Conservation (phyloP, 2,329 filamentous ascomycete genomes). For the Exophiala dermatitidis region DNA sequence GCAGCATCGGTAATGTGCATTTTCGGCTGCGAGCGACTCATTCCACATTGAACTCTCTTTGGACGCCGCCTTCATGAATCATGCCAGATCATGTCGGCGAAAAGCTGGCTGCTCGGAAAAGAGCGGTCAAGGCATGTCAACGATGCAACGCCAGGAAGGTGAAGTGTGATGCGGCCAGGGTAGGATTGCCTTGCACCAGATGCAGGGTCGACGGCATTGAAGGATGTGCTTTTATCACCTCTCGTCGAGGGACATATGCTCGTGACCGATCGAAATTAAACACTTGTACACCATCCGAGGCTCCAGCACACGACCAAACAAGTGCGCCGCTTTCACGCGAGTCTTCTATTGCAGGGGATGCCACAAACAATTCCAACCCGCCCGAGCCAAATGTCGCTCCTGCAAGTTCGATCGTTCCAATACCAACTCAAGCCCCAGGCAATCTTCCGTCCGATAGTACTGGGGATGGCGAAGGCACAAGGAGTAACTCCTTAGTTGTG, state of each 20-base stretch:
- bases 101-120: not conserved
- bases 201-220: conserved; percentile 2
- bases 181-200: conserved; percentile 10
- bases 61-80: not conserved
- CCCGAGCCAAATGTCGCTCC: not conserved
- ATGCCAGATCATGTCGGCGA: not conserved
- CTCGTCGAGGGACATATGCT: conserved; percentile 11
- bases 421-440: not conserved
- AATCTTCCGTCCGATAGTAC: not conserved
- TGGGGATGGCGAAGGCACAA: not conserved
- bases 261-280: conserved; percentile 2
- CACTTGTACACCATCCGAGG: not conserved
- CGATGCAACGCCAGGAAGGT: conserved; percentile 11
- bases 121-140: conserved; percentile 14
- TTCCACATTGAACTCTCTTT: too few relatives aligned
- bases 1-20: not conserved
- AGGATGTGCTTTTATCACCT: conserved; percentile 6
- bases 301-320: not conserved
- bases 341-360: not conserved
- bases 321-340: not conserved
- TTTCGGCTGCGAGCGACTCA: not conserved
- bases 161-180: conserved; percentile 12
- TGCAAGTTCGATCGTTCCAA: not conserved
- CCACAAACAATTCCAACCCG: not conserved
- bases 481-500: conserved; percentile 9